A percentile compares a stretch with the other conserved stretches of the same genome.
Evolutionary conservation across 306 rosid species (phyloP).

Genomic region (Vigna nakashimae): DNA sequence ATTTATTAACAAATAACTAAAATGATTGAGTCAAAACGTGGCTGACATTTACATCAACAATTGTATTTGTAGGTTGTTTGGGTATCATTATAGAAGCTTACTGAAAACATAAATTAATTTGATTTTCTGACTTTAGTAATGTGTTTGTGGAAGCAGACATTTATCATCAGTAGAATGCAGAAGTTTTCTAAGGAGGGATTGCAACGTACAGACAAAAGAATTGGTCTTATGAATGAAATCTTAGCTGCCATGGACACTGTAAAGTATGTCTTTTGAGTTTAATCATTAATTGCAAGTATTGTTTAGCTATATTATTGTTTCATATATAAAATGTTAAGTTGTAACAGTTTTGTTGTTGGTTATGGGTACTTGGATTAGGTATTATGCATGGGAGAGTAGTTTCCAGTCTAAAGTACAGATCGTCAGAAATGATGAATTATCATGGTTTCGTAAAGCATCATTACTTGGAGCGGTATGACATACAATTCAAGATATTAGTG

Average conservation of each 20-base stretch:
- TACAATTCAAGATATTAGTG: constrained; percentile 31
- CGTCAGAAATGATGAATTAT: constrained; percentile 79
- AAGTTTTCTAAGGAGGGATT: constrained; percentile 84
- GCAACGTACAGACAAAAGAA: constrained; percentile 96
- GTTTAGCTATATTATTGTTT: constrained; percentile 1
- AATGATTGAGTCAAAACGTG: too few relatives aligned
- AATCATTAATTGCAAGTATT: constrained; percentile 5
- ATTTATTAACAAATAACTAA: too few relatives aligned
- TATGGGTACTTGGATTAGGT: constrained; percentile 64
- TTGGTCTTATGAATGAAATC: constrained; percentile 96
- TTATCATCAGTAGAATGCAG: constrained; percentile 85
- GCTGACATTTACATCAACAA: neutral
- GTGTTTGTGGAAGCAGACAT: constrained; percentile 67
- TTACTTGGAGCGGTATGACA: constrained; percentile 86
- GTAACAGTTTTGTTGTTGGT: constrained; percentile 41
- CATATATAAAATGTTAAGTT: constrained; percentile 8
- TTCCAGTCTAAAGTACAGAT: constrained; percentile 77
- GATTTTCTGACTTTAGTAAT: constrained; percentile 31
- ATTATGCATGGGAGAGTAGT: constrained; percentile 99
- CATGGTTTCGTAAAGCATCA: constrained; percentile 86
- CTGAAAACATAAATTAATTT: constrained; percentile 34
- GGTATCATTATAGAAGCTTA: constrained; percentile 22
- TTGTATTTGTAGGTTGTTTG: constrained; percentile 37
- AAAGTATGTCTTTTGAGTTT: constrained; percentile 65
- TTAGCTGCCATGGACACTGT: constrained; percentile 98